phyloP scores from a whole-genome alignment of 257 asterid species.

The Solanum lycopersicoides region DNA sequence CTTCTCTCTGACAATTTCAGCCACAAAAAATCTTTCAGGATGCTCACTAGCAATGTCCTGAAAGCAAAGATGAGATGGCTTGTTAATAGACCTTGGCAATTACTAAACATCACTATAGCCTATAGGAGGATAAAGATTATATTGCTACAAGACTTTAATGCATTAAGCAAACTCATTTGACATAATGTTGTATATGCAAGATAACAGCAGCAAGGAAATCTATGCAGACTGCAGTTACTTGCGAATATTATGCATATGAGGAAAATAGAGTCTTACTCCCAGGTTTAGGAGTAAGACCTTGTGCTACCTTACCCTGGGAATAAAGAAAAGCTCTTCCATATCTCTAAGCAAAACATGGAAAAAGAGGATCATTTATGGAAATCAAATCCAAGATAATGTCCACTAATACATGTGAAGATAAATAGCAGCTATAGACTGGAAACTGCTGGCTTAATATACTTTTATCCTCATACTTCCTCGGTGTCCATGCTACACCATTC shows the following conservation, averaged over 20 bases:
- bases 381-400: not conserved
- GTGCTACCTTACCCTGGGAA: not conserved
- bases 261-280: not conserved
- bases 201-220: not conserved
- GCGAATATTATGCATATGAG: not conserved
- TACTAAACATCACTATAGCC: not conserved
- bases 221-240: not conserved
- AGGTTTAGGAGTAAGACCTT: not conserved
- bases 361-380: not conserved
- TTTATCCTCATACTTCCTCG: not conserved
- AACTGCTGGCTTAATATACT: not conserved
- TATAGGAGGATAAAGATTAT: not conserved
- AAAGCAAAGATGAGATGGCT: not conserved
- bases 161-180: not conserved
- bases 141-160: not conserved
- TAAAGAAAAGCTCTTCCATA: not conserved
- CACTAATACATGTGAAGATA: not conserved
- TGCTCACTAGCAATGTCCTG: constrained; percentile 98
- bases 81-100: not conserved
- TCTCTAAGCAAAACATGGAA: not conserved
- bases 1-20: constrained; percentile 89
- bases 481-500: not conserved
- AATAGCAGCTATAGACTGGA: not conserved
- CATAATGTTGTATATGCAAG: not conserved
- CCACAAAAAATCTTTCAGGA: constrained; percentile 92